Evolutionary conservation across 2,329 filamentous ascomycete species (phyloP), one percentile per base, ranked within the genome.

Genomic region (Arthrobotrys sphaeroides): DNA sequence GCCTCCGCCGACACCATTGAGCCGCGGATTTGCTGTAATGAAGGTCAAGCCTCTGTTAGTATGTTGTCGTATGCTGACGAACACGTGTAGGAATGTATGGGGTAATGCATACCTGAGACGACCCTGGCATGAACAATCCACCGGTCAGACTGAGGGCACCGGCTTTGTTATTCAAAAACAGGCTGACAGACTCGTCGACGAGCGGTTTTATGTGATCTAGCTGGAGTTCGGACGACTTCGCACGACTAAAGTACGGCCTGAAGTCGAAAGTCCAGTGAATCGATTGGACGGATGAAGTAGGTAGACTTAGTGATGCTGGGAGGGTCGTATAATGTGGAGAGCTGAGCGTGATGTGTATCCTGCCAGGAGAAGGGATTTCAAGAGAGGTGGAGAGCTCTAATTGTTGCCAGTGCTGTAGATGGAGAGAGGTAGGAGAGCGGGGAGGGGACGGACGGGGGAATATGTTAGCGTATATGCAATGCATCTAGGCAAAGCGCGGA

Each of bases 1-100:
- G 64, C 38, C 20, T 75, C 64, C n/a, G 69, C 57, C n/a, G 72
- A 57, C 16, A 57, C 28, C 72, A 75, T 69, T 5, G 72, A 55
- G 18, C 57, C 65, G 33, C 72, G 64, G 16, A 60, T 51, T 43
- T 75, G 72, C 72, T 75, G 20, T 24, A 16, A 2, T 28, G 4
- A 10, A 9, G n/a, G n/a, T n/a, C n/a, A n/a, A n/a, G n/a, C n/a
- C n/a, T n/a, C n/a, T n/a, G n/a, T 68, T 18, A 68, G 28, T 20
- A 12, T 26, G 6, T 2, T 31, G 0, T 45, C 42, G 16, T 28
- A 24, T 55, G 28, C 9, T 9, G 24, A 2, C 16, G 1, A 24
- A 16, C 18, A 26, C 3, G 18, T n/a, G 45, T 6, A 18, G n/a
- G 1, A 22, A 31, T 13, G 20, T 26, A 33, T 33, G 5, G 60